Percentiles rank a stretch among this genome's conserved stretches.
These are phyloP conservation scores for Endotrypanum monterogeii DNA, from an alignment of 208 protist genomes.

Conservation along the genomic window DNA sequence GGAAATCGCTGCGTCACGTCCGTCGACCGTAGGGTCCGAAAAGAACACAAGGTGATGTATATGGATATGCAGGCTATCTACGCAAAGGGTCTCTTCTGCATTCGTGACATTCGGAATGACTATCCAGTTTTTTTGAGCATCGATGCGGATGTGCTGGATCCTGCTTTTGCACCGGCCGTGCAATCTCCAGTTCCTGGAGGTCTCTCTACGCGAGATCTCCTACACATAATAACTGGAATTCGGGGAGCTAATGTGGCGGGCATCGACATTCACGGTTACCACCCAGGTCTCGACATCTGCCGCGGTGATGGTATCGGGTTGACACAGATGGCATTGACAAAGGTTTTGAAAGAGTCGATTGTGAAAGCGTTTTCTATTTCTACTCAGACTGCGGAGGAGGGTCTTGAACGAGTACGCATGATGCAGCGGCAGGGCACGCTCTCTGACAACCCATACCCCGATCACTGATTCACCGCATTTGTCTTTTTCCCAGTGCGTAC, in stretches of 20 bases:
- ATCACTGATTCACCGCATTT: conserved; percentile 35
- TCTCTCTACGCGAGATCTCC: conserved; percentile 72
- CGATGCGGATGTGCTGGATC: conserved; percentile 78
- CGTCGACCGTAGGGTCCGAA: conserved; percentile 69
- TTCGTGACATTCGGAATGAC: conserved; percentile 87
- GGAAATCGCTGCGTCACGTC: conserved; percentile 73
- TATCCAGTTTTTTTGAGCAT: conserved; percentile 86
- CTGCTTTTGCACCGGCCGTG: conserved; percentile 73
- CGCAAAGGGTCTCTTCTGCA: conserved; percentile 80
- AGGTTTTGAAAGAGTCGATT: conserved; percentile 81
- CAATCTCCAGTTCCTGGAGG: conserved; percentile 57
- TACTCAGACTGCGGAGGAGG: conserved; percentile 79
- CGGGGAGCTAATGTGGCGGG: conserved; percentile 81
- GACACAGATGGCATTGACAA: conserved; percentile 71
- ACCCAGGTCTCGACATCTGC: conserved; percentile 54
- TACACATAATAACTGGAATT: conserved; percentile 80
- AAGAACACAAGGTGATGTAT: conserved; percentile 82
- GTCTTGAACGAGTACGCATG: conserved; percentile 74
- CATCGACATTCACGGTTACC: conserved; percentile 78
- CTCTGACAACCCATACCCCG: conserved; percentile 82
- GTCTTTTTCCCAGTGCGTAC: too few species aligned
- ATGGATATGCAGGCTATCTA: conserved; percentile 91
- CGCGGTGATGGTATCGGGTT: conserved; percentile 70
- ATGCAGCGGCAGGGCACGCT: conserved; percentile 83
- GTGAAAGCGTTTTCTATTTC: conserved; percentile 80